phyloP scores from a whole-genome alignment of 495 filamentous ascomycete species.

The Schizothecium vesticola region DNA sequence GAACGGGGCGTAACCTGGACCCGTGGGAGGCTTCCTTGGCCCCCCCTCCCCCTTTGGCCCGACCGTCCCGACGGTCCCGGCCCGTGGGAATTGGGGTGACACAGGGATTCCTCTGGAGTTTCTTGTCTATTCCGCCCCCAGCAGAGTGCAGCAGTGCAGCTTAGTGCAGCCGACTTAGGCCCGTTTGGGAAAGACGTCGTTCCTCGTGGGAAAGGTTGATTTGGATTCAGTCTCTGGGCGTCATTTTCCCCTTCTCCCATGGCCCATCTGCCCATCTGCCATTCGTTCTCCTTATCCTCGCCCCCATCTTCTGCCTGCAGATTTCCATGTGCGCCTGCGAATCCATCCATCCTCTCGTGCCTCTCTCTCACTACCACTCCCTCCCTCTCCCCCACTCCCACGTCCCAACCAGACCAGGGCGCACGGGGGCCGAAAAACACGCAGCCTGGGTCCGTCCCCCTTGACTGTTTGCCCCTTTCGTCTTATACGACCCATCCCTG shows the following conservation, averaged over 20 bases:
- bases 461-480: neutral
- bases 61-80: neutral
- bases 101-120: neutral
- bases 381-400: neutral
- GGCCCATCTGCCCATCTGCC: neutral
- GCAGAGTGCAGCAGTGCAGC: neutral
- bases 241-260: neutral
- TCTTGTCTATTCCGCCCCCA: neutral
- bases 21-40: neutral
- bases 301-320: neutral
- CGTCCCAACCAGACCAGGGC: neutral
- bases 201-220: neutral
- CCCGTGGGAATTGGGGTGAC: conserved; percentile 1
- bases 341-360: too few relatives aligned
- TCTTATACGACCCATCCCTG: neutral
- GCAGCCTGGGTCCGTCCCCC: neutral
- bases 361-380: neutral
- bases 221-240: neutral
- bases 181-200: neutral
- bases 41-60: neutral
- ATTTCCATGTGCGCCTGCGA: neutral
- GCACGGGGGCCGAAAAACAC: neutral
- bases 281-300: neutral
- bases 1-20: neutral
- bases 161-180: neutral